phyloP scores from a whole-genome alignment of 2,329 filamentous ascomycete genomes.

The Didymella arachidicola region DNA sequence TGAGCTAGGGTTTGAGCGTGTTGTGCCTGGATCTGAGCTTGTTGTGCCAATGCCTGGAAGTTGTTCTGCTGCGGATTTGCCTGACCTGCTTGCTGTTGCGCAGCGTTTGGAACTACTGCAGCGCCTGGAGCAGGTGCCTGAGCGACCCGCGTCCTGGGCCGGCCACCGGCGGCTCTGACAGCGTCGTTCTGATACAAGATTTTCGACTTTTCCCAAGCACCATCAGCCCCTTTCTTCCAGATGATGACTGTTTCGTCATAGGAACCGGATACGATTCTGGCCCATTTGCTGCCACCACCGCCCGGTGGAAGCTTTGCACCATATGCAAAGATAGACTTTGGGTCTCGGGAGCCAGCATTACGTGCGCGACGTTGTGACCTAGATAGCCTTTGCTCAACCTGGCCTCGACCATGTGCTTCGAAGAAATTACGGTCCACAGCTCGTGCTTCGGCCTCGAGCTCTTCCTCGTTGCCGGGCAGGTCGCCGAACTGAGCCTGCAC shows the following conservation, averaged over 20 bases:
- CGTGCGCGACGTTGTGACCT: conserved; percentile 49
- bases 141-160: conserved; percentile 41
- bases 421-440: conserved; percentile 78
- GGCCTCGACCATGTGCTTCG: conserved; percentile 60
- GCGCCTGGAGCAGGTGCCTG: conserved; percentile 30
- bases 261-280: conserved; percentile 94
- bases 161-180: conserved; percentile 56
- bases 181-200: conserved; percentile 78
- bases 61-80: conserved; percentile 30
- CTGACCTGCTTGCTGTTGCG: conserved; percentile 31
- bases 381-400: conserved; percentile 44
- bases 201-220: conserved; percentile 82
- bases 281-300: conserved; percentile 86
- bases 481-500: conserved; percentile 96
- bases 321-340: conserved; percentile 77
- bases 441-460: conserved; percentile 76
- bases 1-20: conserved; percentile 46
- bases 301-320: conserved; percentile 90
- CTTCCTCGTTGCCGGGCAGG: conserved; percentile 77
- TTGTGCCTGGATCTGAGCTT: conserved; percentile 49
- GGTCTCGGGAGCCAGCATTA: conserved; percentile 77
- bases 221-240: conserved; percentile 86
- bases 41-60: conserved; percentile 47
- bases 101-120: conserved; percentile 18
- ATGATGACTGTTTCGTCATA: conserved; percentile 97